A percentile compares a stretch with the other conserved stretches of the same genome.
Conservation (phyloP, 2,329 filamentous ascomycete species). For the Ceratocystis alfenasii region DNA sequence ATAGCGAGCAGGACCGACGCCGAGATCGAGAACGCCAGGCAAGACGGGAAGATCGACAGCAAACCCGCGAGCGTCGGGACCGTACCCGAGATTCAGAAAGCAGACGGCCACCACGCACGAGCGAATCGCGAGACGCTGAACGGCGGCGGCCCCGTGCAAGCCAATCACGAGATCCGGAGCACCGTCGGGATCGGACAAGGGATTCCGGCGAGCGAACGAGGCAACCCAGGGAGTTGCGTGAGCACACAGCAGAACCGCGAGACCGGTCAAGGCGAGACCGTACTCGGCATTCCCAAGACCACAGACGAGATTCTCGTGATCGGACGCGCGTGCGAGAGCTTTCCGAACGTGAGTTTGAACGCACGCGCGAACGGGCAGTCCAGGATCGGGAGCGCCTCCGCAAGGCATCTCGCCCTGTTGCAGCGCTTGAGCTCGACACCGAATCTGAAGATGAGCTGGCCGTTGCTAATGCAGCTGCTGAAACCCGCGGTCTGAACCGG, state of each 20-base stretch:
- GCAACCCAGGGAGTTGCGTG: not conserved
- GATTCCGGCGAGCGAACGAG: not conserved
- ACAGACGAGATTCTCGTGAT: not conserved
- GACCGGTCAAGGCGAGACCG: not conserved
- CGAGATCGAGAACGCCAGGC: slow-evolving; percentile 15
- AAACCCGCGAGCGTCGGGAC: not conserved
- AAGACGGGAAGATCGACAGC: slow-evolving; percentile 9
- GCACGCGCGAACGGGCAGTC: slow-evolving; percentile 24
- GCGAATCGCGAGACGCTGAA: not conserved
- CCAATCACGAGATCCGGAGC: not conserved
- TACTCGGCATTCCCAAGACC: slow-evolving; percentile 4
- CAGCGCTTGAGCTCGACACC: slow-evolving; percentile 20
- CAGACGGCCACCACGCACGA: not conserved
- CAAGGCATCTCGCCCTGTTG: slow-evolving; percentile 12
- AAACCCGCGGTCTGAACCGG: slow-evolving; percentile 1
- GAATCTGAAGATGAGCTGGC: slow-evolving; percentile 15
- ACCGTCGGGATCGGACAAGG: not conserved
- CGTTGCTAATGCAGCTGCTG: slow-evolving; percentile 3
- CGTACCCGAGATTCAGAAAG: not conserved
- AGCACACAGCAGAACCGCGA: not conserved
- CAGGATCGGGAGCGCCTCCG: slow-evolving; percentile 22
- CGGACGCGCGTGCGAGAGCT: slow-evolving; percentile 3
- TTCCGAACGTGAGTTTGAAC: slow-evolving; percentile 24
- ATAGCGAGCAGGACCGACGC: slow-evolving; percentile 9
- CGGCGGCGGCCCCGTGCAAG: not conserved